A percentile compares a stretch with the other conserved stretches of the same genome.
phyloP scores from a whole-genome alignment of 2,329 filamentous ascomycete genomes.

The Claviceps lovelessii region DNA sequence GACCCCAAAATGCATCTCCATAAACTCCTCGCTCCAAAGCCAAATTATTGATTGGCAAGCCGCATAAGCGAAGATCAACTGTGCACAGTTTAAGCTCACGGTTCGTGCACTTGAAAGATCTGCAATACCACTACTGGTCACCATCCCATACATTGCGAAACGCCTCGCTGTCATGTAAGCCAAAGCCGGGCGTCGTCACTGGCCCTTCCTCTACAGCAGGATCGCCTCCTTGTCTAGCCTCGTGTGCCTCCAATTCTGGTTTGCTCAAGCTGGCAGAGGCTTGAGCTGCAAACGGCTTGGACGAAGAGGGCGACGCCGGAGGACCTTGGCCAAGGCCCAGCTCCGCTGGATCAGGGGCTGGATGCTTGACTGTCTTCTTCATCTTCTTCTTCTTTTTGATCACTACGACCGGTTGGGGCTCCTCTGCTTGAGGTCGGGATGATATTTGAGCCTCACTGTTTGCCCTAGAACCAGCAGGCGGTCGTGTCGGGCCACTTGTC shows the following conservation, averaged over 20 bases:
- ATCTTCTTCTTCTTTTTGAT: constrained; percentile 26
- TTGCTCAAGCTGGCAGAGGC: constrained; percentile 1
- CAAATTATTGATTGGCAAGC: not conserved
- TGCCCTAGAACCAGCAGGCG: constrained; percentile 7
- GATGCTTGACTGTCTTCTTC: constrained; percentile 21
- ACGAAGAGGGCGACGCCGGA: constrained; percentile 1
- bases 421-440: constrained; percentile 7
- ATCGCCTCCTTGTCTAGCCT: constrained; percentile 6
- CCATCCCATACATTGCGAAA: constrained; percentile 32
- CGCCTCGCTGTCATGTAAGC: constrained; percentile 25
- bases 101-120: not conserved
- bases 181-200: constrained; percentile 11
- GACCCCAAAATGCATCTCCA: not conserved
- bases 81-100: not conserved
- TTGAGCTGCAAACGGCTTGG: not conserved
- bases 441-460: not conserved
- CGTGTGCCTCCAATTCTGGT: constrained; percentile 6
- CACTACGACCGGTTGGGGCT: constrained; percentile 15
- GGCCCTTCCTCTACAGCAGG: constrained; percentile 6
- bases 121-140: not conserved
- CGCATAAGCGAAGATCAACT: not conserved
- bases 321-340: constrained; percentile 14
- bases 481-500: constrained; percentile 11
- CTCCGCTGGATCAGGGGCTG: constrained; percentile 16
- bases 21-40: constrained; percentile 16